phyloP scores from a whole-genome alignment of 2,329 filamentous ascomycete genomes.

The Xylaria sp. region DNA sequence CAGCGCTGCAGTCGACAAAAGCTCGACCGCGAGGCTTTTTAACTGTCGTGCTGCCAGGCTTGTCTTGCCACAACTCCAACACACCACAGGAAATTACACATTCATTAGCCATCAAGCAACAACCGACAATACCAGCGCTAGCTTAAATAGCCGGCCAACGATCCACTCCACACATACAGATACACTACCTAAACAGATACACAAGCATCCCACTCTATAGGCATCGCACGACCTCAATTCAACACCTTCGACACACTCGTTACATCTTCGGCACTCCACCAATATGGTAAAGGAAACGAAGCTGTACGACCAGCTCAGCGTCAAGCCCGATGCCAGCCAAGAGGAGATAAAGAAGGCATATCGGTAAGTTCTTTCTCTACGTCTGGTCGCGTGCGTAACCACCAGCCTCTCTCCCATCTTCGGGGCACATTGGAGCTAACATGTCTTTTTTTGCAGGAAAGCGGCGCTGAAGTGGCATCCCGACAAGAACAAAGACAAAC shows the following conservation, averaged over 20 bases:
- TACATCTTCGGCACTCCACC: conserved; percentile 36
- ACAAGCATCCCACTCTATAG: not conserved
- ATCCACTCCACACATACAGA: not conserved
- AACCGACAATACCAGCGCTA: conserved; percentile 2
- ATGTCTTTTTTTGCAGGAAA: conserved; percentile 62
- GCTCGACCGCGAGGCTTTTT: not conserved
- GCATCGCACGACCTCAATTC: conserved; percentile 3
- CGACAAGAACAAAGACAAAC: conserved; percentile 96
- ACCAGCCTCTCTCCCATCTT: conserved; percentile 4
- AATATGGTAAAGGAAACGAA: conserved; percentile 92
- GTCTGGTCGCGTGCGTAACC: conserved; percentile 2
- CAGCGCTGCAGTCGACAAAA: conserved; percentile 8
- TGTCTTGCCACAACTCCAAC: not conserved
- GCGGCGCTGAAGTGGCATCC: conserved; percentile 90
- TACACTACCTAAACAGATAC: not conserved
- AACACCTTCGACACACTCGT: conserved; percentile 4
- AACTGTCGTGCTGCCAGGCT: not conserved
- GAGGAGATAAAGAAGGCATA: conserved; percentile 98
- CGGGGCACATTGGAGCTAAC: conserved; percentile 9
- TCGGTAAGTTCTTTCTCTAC: conserved; percentile 58
- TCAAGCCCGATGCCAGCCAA: conserved; percentile 79
- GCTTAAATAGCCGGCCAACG: not conserved
- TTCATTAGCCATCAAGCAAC: conserved; percentile 4
- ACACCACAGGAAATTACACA: not conserved
- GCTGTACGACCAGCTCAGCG: conserved; percentile 83